Base-by-base conservation (phyloP, 179 eudicot genomes). In the Amaranthus tricolor region DNA sequence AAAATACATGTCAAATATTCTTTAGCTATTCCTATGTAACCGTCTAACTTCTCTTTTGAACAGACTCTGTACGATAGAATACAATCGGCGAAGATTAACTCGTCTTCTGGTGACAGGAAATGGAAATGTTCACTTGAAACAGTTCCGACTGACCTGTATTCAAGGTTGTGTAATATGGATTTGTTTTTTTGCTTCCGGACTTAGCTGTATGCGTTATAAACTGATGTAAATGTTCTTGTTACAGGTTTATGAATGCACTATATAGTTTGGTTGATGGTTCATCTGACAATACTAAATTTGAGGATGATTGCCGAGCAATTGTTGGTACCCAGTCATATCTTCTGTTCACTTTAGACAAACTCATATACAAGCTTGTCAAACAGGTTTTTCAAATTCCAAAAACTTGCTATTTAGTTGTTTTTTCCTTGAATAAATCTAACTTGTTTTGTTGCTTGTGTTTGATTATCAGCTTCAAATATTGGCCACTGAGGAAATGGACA, bases 231-330 rank as follows among this genome's bases (percentile, higher is more conserved):
- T 31, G 72, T 64, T 6, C 68, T 11, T 76, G 56, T 66, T 72
- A 47, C 90, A 93, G 99, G 80, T 93, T 95, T 77, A 83, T 86
- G 84, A 82, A 81, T 84, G 88, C 91, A 6, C 88, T 95, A 49
- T 85, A 89, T 82, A 85, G 87, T 75, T 82, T 94, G 76, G 92
- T 94, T 17, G 88, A 92, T 78, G 98, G 98, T 68, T 86, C 95
- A 63, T 87, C 88, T 50, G 97, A 94, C 70, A 92, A 89, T 82
- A 68, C 89, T 60, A 92, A 92, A 83, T 94, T 88, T 70, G 97
- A 94, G 84, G 98, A 95, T 83, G 99, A 95, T 72, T 95, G 97
- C 76, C 96, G 96, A 69, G 87, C 95, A 68, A 86, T 87, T 55
- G 85, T 93, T 81, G 99, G 99, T 54, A 85, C 96, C 74, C 97